Percentiles rank a stretch among this genome's conserved stretches.
Conservation (phyloP, 495 filamentous ascomycete genomes). For the Saxophila tyrrhenica region DNA sequence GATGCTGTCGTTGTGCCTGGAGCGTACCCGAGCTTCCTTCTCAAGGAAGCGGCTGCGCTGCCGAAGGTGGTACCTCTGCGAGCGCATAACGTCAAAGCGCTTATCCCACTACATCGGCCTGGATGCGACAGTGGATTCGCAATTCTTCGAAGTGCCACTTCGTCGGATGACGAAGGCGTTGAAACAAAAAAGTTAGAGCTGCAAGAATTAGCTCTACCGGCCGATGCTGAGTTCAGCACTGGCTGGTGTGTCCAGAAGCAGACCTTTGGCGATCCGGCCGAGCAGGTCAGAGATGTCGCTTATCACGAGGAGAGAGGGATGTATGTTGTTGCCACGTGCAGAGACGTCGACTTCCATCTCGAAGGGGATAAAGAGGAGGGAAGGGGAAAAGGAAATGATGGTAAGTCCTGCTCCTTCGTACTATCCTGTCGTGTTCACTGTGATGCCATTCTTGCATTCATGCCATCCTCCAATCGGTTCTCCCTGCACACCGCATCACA, state of each 20-base stretch:
- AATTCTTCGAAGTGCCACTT: conserved; percentile 37
- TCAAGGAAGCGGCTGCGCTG: conserved; percentile 61
- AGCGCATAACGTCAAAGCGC: conserved; percentile 48
- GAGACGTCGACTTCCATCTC: conserved; percentile 58
- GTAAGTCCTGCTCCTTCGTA: conserved; percentile 11
- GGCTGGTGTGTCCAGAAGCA: conserved; percentile 37
- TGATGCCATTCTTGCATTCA: background rate
- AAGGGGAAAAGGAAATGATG: conserved; percentile 35
- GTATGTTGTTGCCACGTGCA: conserved; percentile 66
- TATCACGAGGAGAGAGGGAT: conserved; percentile 63
- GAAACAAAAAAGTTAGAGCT: conserved; percentile 30
- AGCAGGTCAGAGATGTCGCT: conserved; percentile 59
- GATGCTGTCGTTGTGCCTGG: conserved; percentile 74
- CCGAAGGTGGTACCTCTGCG: conserved; percentile 65
- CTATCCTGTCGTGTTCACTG: background rate
- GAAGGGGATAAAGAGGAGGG: conserved; percentile 70
- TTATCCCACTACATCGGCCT: conserved; percentile 60
- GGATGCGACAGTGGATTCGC: conserved; percentile 72
- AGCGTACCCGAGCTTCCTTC: conserved; percentile 60
- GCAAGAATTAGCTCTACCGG: conserved; percentile 55
- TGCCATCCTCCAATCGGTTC: background rate
- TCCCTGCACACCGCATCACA: conserved; percentile 11
- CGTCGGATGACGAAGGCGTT: conserved; percentile 35
- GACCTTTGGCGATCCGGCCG: conserved; percentile 44
- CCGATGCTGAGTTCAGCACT: conserved; percentile 48